These are phyloP conservation scores for Rosa lucieae DNA, from an alignment of 306 rosid species.

Conservation along the genomic window DNA sequence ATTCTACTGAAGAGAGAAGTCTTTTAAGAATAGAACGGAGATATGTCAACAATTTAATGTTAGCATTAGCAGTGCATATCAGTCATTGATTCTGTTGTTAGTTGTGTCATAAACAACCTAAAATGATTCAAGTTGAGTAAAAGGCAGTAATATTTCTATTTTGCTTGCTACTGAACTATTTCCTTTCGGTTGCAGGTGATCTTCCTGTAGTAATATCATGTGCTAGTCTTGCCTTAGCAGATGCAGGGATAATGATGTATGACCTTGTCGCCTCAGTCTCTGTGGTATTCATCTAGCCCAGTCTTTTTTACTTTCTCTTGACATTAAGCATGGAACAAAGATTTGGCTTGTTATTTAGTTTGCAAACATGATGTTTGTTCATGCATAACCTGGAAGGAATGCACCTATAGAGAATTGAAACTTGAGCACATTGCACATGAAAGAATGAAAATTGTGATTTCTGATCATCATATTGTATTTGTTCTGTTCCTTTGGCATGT, in stretches of 20 bases:
- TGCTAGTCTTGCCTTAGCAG: slow-evolving; percentile 96
- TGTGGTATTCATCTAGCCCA: slow-evolving; percentile 62
- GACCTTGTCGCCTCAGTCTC: slow-evolving; percentile 94
- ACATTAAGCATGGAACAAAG: too few relatives aligned
- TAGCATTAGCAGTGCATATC: not conserved
- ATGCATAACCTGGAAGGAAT: not conserved
- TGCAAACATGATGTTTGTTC: not conserved
- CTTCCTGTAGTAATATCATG: slow-evolving; percentile 90
- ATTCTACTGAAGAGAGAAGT: not conserved
- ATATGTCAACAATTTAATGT: not conserved
- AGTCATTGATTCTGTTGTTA: not conserved
- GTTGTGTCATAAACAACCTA: not conserved
- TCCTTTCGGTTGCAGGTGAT: slow-evolving; percentile 58
- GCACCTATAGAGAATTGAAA: not conserved
- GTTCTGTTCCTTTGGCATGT: not conserved
- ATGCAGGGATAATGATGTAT: slow-evolving; percentile 95
- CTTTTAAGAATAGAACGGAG: not conserved
- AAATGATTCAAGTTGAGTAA: not conserved
- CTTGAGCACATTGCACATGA: not conserved
- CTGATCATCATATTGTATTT: not conserved
- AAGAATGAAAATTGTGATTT: not conserved
- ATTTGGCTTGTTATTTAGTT: not conserved
- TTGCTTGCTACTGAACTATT: slow-evolving; percentile 5
- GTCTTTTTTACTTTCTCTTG: not conserved
- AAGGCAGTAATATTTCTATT: slow-evolving; percentile 19